Percentiles rank a stretch among this genome's conserved stretches.
These are phyloP conservation scores for Candida takata DNA, from an alignment of 805 yeast genomes.

Conservation along the genomic window DNA sequence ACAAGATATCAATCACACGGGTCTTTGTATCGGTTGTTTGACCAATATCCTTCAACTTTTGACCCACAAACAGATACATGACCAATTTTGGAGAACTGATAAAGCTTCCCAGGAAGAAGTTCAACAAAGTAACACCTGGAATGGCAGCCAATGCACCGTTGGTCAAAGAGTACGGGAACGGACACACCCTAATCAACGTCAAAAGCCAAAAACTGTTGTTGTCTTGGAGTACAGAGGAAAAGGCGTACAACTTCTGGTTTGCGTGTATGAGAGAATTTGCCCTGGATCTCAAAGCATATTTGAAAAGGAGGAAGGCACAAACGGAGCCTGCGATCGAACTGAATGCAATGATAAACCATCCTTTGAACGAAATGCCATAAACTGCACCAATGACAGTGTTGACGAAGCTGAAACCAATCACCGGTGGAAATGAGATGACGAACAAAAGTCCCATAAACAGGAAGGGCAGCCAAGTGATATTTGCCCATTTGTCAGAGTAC, in stretches of 20 bases:
- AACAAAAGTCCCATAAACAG: slow-evolving; percentile 48
- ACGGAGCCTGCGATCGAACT: slow-evolving; percentile 72
- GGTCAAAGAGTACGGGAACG: slow-evolving; percentile 86
- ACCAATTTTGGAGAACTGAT: slow-evolving; percentile 77
- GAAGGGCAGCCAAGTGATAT: slow-evolving; percentile 29
- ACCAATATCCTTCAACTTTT: slow-evolving; percentile 64
- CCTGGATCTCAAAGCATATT: slow-evolving; percentile 46
- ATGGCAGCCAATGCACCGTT: slow-evolving; percentile 90
- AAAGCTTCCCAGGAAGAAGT: slow-evolving; percentile 64
- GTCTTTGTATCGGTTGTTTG: slow-evolving; percentile 43
- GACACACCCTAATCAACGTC: slow-evolving; percentile 74
- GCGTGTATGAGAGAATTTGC: slow-evolving; percentile 55
- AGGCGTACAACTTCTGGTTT: slow-evolving; percentile 64
- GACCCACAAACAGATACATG: slow-evolving; percentile 73
- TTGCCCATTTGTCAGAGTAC: slow-evolving; percentile 21
- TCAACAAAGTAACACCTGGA: slow-evolving; percentile 58
- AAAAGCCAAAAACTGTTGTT: slow-evolving; percentile 60
- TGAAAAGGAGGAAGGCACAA: slow-evolving; percentile 62
- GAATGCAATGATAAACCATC: slow-evolving; percentile 69
- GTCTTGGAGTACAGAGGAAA: slow-evolving; percentile 67
- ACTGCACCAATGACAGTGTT: slow-evolving; percentile 69
- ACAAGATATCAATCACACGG: slow-evolving; percentile 52
- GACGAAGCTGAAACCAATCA: slow-evolving; percentile 72
- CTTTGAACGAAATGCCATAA: slow-evolving; percentile 66
- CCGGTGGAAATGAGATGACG: slow-evolving; percentile 81